A percentile compares a stretch with the other conserved stretches of the same genome.
Evolutionary conservation across 139 green algal species (phyloP).

Genomic region (Coccomyxa sp.): DNA sequence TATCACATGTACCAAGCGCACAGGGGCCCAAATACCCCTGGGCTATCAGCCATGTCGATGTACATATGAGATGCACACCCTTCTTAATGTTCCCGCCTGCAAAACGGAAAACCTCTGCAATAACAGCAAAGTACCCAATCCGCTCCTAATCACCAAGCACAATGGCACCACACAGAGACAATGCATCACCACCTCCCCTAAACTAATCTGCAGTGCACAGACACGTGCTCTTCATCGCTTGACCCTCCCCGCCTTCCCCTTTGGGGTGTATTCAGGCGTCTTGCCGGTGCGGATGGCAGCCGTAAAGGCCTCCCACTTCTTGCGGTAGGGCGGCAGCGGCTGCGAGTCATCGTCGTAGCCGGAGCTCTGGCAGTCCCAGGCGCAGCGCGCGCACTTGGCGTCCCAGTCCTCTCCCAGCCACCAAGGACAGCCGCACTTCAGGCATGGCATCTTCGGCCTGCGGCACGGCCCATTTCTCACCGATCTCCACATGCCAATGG

Average conservation of each 20-base stretch:
- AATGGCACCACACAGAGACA: too few species aligned
- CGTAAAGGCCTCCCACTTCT: constrained; percentile 43
- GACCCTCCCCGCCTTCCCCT: not conserved
- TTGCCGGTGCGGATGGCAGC: not conserved
- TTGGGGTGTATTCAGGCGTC: not conserved
- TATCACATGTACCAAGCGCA: too few species aligned
- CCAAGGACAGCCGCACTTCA: constrained; percentile 79
- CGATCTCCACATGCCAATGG: not conserved
- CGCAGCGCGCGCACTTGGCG: constrained; percentile 58
- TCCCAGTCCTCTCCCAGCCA: constrained; percentile 82
- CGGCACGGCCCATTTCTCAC: constrained; percentile 22
- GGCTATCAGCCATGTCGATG: too few species aligned
- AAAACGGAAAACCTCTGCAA: too few species aligned
- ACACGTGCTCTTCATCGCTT: not conserved
- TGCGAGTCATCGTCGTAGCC: constrained; percentile 78
- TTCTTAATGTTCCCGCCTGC: too few species aligned
- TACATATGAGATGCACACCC: too few species aligned
- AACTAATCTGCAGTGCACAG: too few species aligned
- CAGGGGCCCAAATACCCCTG: too few species aligned
- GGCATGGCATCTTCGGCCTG: constrained; percentile 63
- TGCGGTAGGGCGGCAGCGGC: constrained; percentile 49
- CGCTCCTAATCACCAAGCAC: too few species aligned
- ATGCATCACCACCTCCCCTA: too few species aligned
- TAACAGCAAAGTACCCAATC: too few species aligned
- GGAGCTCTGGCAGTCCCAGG: constrained; percentile 62